Percentiles rank a stretch among this genome's conserved stretches.
Conservation (phyloP, 2,329 filamentous ascomycete genomes). For the Colletotrichum lupini region DNA sequence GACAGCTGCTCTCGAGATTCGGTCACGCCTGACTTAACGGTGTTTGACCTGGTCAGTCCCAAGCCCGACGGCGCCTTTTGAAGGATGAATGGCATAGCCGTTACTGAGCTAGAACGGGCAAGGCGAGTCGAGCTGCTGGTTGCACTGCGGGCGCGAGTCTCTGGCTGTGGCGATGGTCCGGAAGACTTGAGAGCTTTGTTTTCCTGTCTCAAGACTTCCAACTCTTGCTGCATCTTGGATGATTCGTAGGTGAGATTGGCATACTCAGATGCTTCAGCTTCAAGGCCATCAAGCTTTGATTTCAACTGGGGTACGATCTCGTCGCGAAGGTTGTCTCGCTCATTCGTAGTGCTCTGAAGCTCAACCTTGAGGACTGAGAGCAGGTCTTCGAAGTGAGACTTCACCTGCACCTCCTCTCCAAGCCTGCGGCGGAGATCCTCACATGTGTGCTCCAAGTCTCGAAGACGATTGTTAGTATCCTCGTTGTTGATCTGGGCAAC, state of each 20-base stretch:
- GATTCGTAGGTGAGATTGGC: slow-evolving; percentile 83
- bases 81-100: slow-evolving; percentile 58
- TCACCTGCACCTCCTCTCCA: slow-evolving; percentile 85
- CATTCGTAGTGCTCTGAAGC: slow-evolving; percentile 83
- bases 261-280: slow-evolving; percentile 77
- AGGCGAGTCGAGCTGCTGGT: slow-evolving; percentile 46
- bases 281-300: slow-evolving; percentile 81
- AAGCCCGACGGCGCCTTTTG: slow-evolving; percentile 49
- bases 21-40: slow-evolving; percentile 53
- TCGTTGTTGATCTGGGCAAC: slow-evolving; percentile 64
- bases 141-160: slow-evolving; percentile 40
- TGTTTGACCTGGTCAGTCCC: slow-evolving; percentile 69
- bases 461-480: slow-evolving; percentile 71
- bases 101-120: slow-evolving; percentile 75
- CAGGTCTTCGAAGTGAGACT: slow-evolving; percentile 94
- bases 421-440: slow-evolving; percentile 87
- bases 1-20: slow-evolving; percentile 77
- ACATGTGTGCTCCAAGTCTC: slow-evolving; percentile 82
- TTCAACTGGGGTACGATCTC: slow-evolving; percentile 85
- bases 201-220: slow-evolving; percentile 75
- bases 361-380: slow-evolving; percentile 86
- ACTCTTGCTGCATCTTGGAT: slow-evolving; percentile 87
- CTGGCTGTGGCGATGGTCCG: slow-evolving; percentile 37
- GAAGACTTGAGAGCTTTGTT: slow-evolving; percentile 68
- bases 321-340: slow-evolving; percentile 91